Evolutionary conservation across 148 eudicot species (phyloP).

Genomic region (Persicaria tinctoria): DNA sequence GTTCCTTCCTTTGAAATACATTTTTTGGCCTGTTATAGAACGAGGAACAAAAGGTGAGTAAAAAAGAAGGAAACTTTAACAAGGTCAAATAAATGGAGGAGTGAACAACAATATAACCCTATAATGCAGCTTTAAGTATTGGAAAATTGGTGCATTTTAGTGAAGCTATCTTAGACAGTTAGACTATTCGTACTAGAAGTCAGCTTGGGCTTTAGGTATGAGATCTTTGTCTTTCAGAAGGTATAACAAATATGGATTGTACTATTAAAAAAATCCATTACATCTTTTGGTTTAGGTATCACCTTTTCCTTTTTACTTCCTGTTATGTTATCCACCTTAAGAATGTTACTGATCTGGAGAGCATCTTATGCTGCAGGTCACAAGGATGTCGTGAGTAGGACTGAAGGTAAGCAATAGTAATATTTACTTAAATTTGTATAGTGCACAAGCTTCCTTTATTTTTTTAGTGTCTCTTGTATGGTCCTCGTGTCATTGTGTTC

Average conservation of each 20-base stretch:
- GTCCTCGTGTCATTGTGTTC: background rate
- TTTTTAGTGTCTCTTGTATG: background rate
- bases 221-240: background rate
- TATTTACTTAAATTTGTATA: background rate
- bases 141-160: background rate
- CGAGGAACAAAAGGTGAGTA: background rate
- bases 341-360: background rate
- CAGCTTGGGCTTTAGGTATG: background rate
- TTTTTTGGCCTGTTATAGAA: background rate
- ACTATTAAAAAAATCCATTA: background rate
- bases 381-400: slow-evolving; percentile 46
- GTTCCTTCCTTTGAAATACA: background rate
- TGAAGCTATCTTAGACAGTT: background rate
- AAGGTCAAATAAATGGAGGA: background rate
- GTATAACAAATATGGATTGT: background rate
- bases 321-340: background rate
- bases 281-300: background rate
- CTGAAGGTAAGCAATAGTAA: slow-evolving; percentile 52
- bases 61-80: background rate
- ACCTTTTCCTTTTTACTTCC: background rate
- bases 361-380: slow-evolving; percentile 28
- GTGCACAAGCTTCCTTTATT: background rate
- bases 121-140: slow-evolving; percentile 1
- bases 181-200: background rate
- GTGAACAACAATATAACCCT: background rate